A percentile compares a stretch with the other conserved stretches of the same genome.
These are phyloP conservation scores for Ceratobasidium sp. DNA, from an alignment of 1,284 basidiomycete species.

Conservation along the genomic window DNA sequence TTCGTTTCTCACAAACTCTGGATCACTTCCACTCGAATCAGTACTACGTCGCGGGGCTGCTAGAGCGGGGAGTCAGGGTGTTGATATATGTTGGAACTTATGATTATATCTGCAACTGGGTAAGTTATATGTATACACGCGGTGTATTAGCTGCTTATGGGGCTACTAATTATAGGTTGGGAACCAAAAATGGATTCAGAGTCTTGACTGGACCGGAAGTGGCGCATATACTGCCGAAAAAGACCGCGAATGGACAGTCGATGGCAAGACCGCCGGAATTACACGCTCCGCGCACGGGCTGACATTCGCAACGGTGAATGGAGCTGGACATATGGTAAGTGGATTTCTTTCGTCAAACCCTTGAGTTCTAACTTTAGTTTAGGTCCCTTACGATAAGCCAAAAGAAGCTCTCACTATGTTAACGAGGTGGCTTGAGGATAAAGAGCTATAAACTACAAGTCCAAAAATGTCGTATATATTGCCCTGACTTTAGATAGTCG, in stretches of 20 bases:
- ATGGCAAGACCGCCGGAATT: too few species aligned
- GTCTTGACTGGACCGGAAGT: slow-evolving; percentile 60
- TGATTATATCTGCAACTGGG: slow-evolving; percentile 38
- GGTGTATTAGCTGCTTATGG: neutral
- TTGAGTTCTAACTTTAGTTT: too few species aligned
- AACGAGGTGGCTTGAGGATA: too few species aligned
- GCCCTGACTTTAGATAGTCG: too few species aligned
- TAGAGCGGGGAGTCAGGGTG: slow-evolving; percentile 73
- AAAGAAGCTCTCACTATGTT: too few species aligned
- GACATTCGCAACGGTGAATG: slow-evolving; percentile 73
- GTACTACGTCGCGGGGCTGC: slow-evolving; percentile 61
- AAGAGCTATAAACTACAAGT: too few species aligned
- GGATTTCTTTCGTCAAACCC: too few species aligned
- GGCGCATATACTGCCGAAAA: slow-evolving; percentile 56
- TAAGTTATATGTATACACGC: neutral
- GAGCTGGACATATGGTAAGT: slow-evolving; percentile 75
- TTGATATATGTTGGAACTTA: slow-evolving; percentile 78
- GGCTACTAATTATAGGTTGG: slow-evolving; percentile 51
- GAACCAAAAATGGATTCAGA: slow-evolving; percentile 60
- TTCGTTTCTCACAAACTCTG: too few species aligned
- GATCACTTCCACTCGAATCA: too few species aligned
- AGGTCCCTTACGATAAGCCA: too few species aligned
- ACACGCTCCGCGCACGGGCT: slow-evolving; percentile 69
- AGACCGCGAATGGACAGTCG: too few species aligned
- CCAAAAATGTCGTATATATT: too few species aligned